Base-by-base conservation (phyloP, 352 stramenopile species). In the Phytophthora tubulina region DNA sequence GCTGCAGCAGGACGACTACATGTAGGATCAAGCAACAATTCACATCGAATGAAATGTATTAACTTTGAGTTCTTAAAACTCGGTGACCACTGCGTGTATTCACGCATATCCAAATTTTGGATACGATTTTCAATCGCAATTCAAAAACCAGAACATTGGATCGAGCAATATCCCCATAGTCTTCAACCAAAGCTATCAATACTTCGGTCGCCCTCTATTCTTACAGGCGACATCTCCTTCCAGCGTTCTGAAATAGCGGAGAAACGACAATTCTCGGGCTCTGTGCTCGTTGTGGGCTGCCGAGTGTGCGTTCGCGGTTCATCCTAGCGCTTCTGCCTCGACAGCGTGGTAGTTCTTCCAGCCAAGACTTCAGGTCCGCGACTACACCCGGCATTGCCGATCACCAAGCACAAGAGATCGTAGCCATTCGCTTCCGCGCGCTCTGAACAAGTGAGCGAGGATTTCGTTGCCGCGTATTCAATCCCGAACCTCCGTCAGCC, bases 401-500 rank as follows among this genome's bases (percentile, higher is more conserved):
- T 3, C 56, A 44, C 33, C 64, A 62, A 60, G 48, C 64, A 66
- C 48, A 48, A 71, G 55, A 59, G 42, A 38, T 69, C 58, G 31
- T 56, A 35, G 48, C n/a, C 38, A 13, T 59, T 49, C 41, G 45
- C 54, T 60, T 38, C 41, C 21, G 54, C 45, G 39, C 30, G 38
- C 31, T 63, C 35, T 30, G 35, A 62, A 62, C 54, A 75, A 35
- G 69, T 66, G 49, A 76, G 63, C 63, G 63, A 76, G 56, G 57
- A 82, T 82, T 82, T 75, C 75, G 65, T 76, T 88, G 64, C 77
- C 80, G 49, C 75, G 73, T 15, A 76, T 78, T 46, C 65, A 63
- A 52, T 68, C 65, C 57, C 72, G 63, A 51, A 65, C 52, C 51
- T 70, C 60, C 58, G 33, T 56, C 32, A 71, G 48, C 33, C 42